phyloP scores from a whole-genome alignment of 2,329 filamentous ascomycete genomes.

The Fusarium brevicatenulatum region DNA sequence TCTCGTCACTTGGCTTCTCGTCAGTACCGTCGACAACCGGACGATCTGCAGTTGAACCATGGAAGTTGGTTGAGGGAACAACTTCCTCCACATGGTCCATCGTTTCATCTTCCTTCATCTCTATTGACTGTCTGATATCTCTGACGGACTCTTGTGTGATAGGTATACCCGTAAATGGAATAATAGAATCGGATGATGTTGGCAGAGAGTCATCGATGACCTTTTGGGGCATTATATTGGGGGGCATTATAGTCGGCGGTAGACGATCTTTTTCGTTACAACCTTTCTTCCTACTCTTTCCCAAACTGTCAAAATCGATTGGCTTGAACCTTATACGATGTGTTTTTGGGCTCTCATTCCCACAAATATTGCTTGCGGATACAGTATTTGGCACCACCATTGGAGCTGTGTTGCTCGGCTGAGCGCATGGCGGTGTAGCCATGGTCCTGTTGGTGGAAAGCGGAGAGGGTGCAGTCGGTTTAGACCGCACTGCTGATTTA shows the following conservation, averaged over 20 bases:
- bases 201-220: slow-evolving; percentile 41
- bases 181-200: slow-evolving; percentile 45
- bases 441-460: slow-evolving; percentile 20
- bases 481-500: slow-evolving; percentile 32
- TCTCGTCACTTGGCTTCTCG: not conserved
- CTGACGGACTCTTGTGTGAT: slow-evolving; percentile 31
- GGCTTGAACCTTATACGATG: slow-evolving; percentile 43
- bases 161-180: slow-evolving; percentile 42
- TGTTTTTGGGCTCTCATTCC: not conserved
- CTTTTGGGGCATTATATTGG: slow-evolving; percentile 13
- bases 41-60: not conserved
- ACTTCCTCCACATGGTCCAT: slow-evolving; percentile 10
- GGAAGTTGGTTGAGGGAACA: slow-evolving; percentile 12
- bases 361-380: not conserved
- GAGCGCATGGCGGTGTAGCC: slow-evolving; percentile 49
- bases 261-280: slow-evolving; percentile 34
- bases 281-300: slow-evolving; percentile 24
- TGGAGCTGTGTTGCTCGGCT: slow-evolving; percentile 41
- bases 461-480: slow-evolving; percentile 29
- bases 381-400: slow-evolving; percentile 34
- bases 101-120: slow-evolving; percentile 24
- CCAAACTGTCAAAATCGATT: slow-evolving; percentile 2
- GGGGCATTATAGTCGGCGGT: slow-evolving; percentile 39
- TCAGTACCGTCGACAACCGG: not conserved
- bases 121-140: slow-evolving; percentile 36